Evolutionary conservation across 2,329 filamentous ascomycete genomes (phyloP), one percentile per base, ranked within the genome.

Genomic region (Purpureocillium takamizusanense): DNA sequence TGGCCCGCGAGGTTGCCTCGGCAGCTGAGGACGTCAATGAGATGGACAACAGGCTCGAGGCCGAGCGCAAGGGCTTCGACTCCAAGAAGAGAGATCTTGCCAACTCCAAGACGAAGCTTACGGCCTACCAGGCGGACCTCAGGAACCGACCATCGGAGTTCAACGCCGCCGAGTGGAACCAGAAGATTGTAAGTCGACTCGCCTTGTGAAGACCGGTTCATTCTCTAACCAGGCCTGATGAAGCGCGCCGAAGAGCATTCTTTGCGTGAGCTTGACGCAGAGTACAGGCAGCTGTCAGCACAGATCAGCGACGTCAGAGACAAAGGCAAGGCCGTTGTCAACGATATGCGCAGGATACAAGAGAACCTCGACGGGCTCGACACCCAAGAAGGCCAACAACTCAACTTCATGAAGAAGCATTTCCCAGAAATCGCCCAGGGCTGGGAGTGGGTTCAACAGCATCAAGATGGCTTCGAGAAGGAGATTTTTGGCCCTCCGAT

Each of bases 401-500:
- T 83, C 39, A 76, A 63, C 35, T 77, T 82, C 46, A 70, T 98
- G 39, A 68, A 67, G 37, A 68, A 55, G 6, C 13, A 72, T 1
- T 83, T 81, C 10, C 55, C 55, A 0, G 84, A 95, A 40, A 77
- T 83, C 3, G 73, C 74, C 10, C 66, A 56, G 46, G 87, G 81
- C 2, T 95, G 86, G 79, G 70, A 80, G 31, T 98, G 90, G 89
- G 72, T 97, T 37, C 74, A 86, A 52, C 59, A 77, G 3, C 78
- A 98, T 54, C 72, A 72, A 42, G 55, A 71, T 39, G 60, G 73
- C 35, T 92, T 95, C 46, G 75, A 84, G 52, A 78, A 83, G 46
- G 72, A 83, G 41, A 80, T 95, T 4, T 87, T 83, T 53, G 87
- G 85, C 0, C 89, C 89, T 6, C 80, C 89, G 0, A 76, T 92